These are phyloP conservation scores for Rhodotorula sp. DNA, from an alignment of 1,284 basidiomycete genomes.

Conservation along the genomic window DNA sequence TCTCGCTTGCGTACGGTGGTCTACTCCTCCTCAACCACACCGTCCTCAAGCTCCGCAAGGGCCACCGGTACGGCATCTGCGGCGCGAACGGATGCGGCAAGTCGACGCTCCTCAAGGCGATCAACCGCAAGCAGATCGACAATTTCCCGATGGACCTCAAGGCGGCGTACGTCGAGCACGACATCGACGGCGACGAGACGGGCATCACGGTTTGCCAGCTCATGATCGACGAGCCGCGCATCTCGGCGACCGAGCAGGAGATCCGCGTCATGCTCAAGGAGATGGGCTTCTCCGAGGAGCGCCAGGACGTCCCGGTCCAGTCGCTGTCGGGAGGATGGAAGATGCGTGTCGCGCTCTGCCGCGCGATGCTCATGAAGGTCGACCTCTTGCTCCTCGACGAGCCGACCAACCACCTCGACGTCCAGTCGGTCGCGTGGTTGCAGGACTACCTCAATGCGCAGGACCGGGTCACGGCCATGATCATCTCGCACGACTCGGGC, in stretches of 20 bases:
- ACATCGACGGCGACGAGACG: slow-evolving; percentile 47
- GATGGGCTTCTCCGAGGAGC: slow-evolving; percentile 86
- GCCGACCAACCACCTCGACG: slow-evolving; percentile 93
- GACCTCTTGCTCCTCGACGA: slow-evolving; percentile 87
- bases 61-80: slow-evolving; percentile 84
- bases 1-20: slow-evolving; percentile 96
- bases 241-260: slow-evolving; percentile 53
- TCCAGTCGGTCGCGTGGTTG: slow-evolving; percentile 86
- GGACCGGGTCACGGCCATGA: slow-evolving; percentile 82
- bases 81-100: slow-evolving; percentile 96
- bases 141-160: slow-evolving; percentile 46
- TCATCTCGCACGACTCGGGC: slow-evolving; percentile 96
- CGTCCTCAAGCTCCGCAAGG: slow-evolving; percentile 82
- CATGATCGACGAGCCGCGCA: slow-evolving; percentile 45
- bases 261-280: slow-evolving; percentile 74
- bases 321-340: slow-evolving; percentile 98
- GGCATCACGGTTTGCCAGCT: slow-evolving; percentile 44
- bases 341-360: slow-evolving; percentile 59
- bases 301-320: slow-evolving; percentile 81
- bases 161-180: slow-evolving; percentile 48
- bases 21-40: slow-evolving; percentile 95
- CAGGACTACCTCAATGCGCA: slow-evolving; percentile 83
- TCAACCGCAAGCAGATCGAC: slow-evolving; percentile 53
- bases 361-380: slow-evolving; percentile 96
- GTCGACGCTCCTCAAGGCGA: slow-evolving; percentile 92